Conservation (phyloP, 1,284 basidiomycete genomes). For the Athelia psychrophila region DNA sequence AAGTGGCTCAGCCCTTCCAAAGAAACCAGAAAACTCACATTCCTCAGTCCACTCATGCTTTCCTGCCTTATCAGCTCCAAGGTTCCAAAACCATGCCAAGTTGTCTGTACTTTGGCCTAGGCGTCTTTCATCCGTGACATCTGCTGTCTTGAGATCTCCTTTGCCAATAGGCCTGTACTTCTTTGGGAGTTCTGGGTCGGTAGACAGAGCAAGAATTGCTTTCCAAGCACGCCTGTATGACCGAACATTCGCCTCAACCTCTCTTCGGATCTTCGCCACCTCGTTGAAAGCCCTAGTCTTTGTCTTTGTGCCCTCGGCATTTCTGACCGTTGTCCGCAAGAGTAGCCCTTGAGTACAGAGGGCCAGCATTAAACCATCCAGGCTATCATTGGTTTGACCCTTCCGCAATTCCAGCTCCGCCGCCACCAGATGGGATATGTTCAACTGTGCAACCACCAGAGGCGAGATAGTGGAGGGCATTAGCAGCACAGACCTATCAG, state of each 20-base stretch:
- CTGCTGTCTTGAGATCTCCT: conserved; percentile 6
- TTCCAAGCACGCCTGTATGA: background rate
- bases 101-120: conserved; percentile 9
- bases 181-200: background rate
- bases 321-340: background rate
- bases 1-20: background rate
- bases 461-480: too few species aligned
- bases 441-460: background rate
- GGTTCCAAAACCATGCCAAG: conserved; percentile 12
- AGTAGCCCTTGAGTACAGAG: background rate
- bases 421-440: conserved; percentile 1
- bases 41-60: conserved; percentile 5
- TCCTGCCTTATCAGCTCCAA: background rate
- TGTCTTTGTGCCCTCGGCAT: conserved; percentile 9
- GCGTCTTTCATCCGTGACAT: conserved; percentile 10
- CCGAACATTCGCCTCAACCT: background rate
- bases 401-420: background rate
- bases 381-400: background rate
- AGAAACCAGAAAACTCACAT: conserved; percentile 7
- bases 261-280: background rate
- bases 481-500: too few species aligned
- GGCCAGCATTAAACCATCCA: background rate
- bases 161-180: conserved; percentile 5
- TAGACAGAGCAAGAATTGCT: background rate
- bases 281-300: background rate